Evolutionary conservation across 768 basidiomycete genomes (phyloP), one percentile per base, ranked within the genome.

Genomic region (Gloeostereum incarnatum): DNA sequence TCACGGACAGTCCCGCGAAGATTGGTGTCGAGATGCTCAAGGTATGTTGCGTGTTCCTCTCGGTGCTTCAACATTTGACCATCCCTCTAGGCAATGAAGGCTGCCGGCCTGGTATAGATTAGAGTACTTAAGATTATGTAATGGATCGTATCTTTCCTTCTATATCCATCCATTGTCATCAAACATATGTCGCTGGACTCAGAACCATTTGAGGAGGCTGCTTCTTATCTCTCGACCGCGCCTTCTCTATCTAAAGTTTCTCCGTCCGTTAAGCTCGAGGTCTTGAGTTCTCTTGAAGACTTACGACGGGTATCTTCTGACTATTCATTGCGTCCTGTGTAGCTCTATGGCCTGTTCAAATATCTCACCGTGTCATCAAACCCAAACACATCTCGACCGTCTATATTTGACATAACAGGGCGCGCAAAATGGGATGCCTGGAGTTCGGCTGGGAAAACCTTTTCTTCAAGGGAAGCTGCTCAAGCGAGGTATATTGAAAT

Each of bases 1-100:
- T 99, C 45, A 92, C 90, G 6, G 78, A 92, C 59, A 92, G 88
- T 58, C 96, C 96, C 8, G 93, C 96, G 1, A 83, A 93, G 66
- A 93, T 99, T 58, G 96, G 96, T 36, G 49, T 60, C 25, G 74
- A 87, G 52, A 90, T 99, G 77, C 69, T 92, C 46, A 81, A 91
- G 75, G 93, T 86, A 42, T 41, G 70, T 48, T n/a, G 16, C 7
- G 10, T 40, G 3, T 16, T 6, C 29, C 38, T 39, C 17, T 6
- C 36, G 21, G 13, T 13, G 10, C 31, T 9, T 24, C 22, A 35
- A 39, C 24, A 25, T 44, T 47, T 19, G 38, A 26, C 17, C 34
- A 31, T 45, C 38, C 49, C 35, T 42, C 13, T 38, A 89, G 86
- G 79, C 84, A 3, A 84, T 90, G 84, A 64, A 78, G 54, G 80